Base-by-base conservation (phyloP, 2,329 filamentous ascomycete genomes). In the Calonectria pseudoreteaudii region DNA sequence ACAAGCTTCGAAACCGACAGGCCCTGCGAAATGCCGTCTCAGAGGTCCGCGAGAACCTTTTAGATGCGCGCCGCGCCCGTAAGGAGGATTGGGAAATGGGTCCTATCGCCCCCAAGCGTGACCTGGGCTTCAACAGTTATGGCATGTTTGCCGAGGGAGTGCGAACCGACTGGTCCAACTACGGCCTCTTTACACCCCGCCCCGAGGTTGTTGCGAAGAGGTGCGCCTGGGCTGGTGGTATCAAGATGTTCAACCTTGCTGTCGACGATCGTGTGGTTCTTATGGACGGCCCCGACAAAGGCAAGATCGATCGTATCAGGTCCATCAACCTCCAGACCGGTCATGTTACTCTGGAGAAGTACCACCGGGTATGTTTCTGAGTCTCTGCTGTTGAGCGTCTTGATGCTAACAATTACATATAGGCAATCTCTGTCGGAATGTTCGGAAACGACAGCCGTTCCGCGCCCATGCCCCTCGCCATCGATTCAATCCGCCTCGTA, bases 221-320 rank as follows among this genome's bases (percentile, higher is more conserved):
- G 50, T 87, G 86, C 75, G 87, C 84, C 36, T 92, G 90, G 90
- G 88, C 89, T n/a, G 89, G 90, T 56, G 88, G 88, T 44, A 77
- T 84, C 38, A 86, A 87, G 77, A 89, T 89, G 83, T 87, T 94
- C 74, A 93, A 92, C 77, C 86, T 96, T 72, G 90, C 88, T 30
- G 81, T 86, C 5, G 92, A 93, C 9, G 97, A 98, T 85, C 91
- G 97, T 73, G 95, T 98, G 38, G 94, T 96, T 68, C 86, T 98
- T 72, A 86, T 95, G 68, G 91, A 93, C 74, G 96, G 96, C 11
- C 90, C 89, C 44, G 94, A 97, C 81, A 94, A 93, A 86, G 95
- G 95, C 80, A 94, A 93, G 86, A 97, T 99, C 84, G 94, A 94
- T 66, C 86, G 87, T n/a, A 91, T 98, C 56, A 84, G 83, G 73